Percentiles rank a stretch among this genome's conserved stretches.
Evolutionary conservation across 2,329 filamentous ascomycete genomes (phyloP).

Genomic region (Cucurbitaria berberidis): DNA sequence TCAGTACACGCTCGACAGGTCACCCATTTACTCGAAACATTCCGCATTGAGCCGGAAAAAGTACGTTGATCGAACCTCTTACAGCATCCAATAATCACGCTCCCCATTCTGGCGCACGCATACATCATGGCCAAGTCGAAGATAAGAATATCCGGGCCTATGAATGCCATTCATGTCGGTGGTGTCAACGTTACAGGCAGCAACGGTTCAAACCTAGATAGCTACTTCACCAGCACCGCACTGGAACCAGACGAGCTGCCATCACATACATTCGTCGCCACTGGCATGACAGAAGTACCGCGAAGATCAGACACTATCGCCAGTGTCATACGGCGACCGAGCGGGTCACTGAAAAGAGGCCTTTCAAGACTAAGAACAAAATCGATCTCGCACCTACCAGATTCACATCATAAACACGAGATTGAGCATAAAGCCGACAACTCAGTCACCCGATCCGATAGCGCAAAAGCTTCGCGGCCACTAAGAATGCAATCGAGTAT

Average conservation of each 20-base stretch:
- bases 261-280: slow-evolving; percentile 33
- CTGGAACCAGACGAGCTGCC: slow-evolving; percentile 36
- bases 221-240: slow-evolving; percentile 23
- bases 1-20: slow-evolving; percentile 1
- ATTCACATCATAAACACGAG: slow-evolving; percentile 10
- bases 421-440: slow-evolving; percentile 3
- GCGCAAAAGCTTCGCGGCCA: slow-evolving; percentile 2
- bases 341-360: slow-evolving; percentile 34
- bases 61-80: slow-evolving; percentile 11
- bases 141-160: slow-evolving; percentile 39
- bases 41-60: slow-evolving; percentile 20
- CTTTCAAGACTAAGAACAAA: slow-evolving; percentile 29
- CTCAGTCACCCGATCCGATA: slow-evolving; percentile 4
- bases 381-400: slow-evolving; percentile 23
- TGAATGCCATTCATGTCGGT: slow-evolving; percentile 42
- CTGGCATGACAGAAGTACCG: slow-evolving; percentile 31
- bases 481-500: slow-evolving; percentile 26
- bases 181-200: slow-evolving; percentile 37
- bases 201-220: slow-evolving; percentile 21
- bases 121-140: slow-evolving; percentile 29
- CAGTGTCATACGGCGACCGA: slow-evolving; percentile 31
- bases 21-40: slow-evolving; percentile 30
- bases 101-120: slow-evolving; percentile 9
- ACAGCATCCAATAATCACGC: too few species aligned
- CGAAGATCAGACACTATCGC: slow-evolving; percentile 37